Evolutionary conservation across 140 eudicot genomes (phyloP).

Genomic region (Cichorium intybus): DNA sequence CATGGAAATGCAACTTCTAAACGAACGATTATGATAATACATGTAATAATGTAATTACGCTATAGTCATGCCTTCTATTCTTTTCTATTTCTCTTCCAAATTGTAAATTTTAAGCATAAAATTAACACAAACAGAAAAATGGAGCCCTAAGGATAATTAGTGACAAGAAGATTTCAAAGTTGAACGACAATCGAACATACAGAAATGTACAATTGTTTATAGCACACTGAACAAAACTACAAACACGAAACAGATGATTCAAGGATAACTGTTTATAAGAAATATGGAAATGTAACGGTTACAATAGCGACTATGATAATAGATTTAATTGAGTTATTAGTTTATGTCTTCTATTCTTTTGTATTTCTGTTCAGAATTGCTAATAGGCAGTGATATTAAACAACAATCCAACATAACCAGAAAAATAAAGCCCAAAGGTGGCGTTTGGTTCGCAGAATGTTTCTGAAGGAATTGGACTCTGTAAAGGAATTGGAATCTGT

Average conservation of each 20-base stretch:
- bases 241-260: not conserved
- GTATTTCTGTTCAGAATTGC: not conserved
- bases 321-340: not conserved
- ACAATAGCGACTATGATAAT: not conserved
- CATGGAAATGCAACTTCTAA: not conserved
- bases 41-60: not conserved
- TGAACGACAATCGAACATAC: not conserved
- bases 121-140: not conserved
- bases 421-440: conserved; percentile 4
- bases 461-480: too few relatives aligned
- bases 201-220: not conserved
- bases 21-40: not conserved
- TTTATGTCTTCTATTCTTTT: not conserved
- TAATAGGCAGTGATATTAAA: not conserved
- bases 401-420: not conserved
- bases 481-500: too few relatives aligned
- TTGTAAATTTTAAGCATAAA: not conserved
- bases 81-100: not conserved
- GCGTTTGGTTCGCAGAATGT: too few relatives aligned
- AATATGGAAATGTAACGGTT: not conserved
- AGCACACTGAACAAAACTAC: not conserved
- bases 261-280: not conserved
- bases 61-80: not conserved
- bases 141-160: not conserved
- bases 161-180: not conserved